Percentiles rank a stretch among this genome's conserved stretches.
phyloP scores from a whole-genome alignment of 75 land plant genomes.

The Picea glauca region DNA sequence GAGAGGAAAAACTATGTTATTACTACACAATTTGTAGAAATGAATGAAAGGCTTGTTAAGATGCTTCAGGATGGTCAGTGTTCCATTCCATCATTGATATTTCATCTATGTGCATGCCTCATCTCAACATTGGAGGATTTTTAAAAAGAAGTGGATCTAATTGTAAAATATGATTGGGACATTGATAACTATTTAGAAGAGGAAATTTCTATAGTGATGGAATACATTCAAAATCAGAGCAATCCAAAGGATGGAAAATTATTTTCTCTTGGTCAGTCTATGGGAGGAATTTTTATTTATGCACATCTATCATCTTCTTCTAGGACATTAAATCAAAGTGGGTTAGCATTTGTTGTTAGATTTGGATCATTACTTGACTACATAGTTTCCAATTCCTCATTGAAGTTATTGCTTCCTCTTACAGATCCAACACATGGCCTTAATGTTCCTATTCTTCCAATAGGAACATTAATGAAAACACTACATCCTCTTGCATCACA shows the following conservation, averaged over 20 bases:
- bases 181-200: too few relatives aligned
- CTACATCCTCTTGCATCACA: conserved; percentile 72
- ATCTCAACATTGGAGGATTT: conserved; percentile 79
- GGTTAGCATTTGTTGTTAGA: conserved; percentile 72
- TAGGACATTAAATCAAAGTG: conserved; percentile 29
- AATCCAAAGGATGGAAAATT: conserved; percentile 10
- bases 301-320: too few relatives aligned
- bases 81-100: conserved; percentile 75
- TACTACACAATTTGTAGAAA: conserved; percentile 64
- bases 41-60: too few relatives aligned
- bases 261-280: neutral
- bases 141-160: conserved; percentile 79
- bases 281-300: too few relatives aligned
- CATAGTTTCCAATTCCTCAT: conserved; percentile 67
- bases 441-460: conserved; percentile 90
- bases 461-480: conserved; percentile 83
- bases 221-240: conserved; percentile 58
- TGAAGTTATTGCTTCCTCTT: conserved; percentile 84
- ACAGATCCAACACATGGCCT: conserved; percentile 97
- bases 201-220: conserved; percentile 22
- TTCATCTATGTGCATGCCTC: conserved; percentile 71
- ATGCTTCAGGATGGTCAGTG: conserved; percentile 81
- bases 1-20: conserved; percentile 55
- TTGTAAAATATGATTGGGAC: conserved; percentile 21
- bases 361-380: conserved; percentile 93